phyloP scores from a whole-genome alignment of 768 basidiomycete species.

The Cystobasidium tubakii region DNA sequence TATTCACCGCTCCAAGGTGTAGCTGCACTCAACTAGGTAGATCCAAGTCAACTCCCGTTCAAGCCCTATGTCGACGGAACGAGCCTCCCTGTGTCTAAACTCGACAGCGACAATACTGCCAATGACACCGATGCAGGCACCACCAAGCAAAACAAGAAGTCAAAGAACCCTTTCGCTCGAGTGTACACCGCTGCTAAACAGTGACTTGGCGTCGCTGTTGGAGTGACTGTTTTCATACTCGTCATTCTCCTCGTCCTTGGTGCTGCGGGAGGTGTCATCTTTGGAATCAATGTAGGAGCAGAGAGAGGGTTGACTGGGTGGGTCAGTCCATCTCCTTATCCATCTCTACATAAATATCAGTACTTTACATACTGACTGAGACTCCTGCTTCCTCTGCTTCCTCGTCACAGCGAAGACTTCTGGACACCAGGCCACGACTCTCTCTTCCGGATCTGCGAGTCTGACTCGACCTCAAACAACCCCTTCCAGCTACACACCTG shows the following conservation, averaged over 20 bases:
- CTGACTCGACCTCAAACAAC: background rate
- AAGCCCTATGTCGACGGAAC: no score
- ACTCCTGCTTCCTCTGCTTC: no score
- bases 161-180: background rate
- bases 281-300: conserved; percentile 16
- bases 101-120: no score
- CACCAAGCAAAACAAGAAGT: no score
- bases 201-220: background rate
- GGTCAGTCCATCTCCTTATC: background rate
- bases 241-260: conserved; percentile 1
- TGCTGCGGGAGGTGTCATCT: background rate
- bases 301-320: conserved; percentile 29
- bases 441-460: conserved; percentile 34
- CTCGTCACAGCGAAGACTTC: background rate
- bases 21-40: no score
- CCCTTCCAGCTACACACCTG: conserved; percentile 31
- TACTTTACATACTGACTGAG: no score
- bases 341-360: background rate
- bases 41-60: no score
- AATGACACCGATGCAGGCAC: no score
- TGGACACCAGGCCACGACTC: conserved; percentile 7
- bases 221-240: background rate
- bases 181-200: background rate
- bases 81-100: background rate
- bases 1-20: no score